Conservation (phyloP, 2,329 filamentous ascomycete genomes). For the Elsinoe arachidis region DNA sequence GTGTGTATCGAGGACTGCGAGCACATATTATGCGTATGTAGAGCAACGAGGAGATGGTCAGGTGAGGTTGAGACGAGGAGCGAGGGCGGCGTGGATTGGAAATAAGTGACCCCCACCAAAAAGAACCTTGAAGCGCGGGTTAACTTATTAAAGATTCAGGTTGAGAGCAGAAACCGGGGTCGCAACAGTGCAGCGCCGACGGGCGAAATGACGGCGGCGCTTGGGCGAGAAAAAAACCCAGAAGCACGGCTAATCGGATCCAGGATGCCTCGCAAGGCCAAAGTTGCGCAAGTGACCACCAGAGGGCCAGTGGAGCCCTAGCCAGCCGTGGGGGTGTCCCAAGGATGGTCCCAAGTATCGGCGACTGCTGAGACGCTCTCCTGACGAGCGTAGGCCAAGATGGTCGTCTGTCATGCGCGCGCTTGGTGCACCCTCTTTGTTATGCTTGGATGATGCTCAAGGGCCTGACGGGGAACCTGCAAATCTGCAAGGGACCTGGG, state of each 20-base stretch:
- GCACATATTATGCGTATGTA: neutral
- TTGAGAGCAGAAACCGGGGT: neutral
- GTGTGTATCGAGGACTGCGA: neutral
- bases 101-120: slow-evolving; percentile 6
- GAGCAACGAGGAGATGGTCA: neutral
- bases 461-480: neutral
- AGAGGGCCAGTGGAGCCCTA: neutral
- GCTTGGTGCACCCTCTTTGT: neutral
- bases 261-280: slow-evolving; percentile 3
- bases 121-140: slow-evolving; percentile 6
- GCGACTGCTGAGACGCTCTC: slow-evolving; percentile 6
- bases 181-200: neutral
- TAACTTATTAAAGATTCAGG: slow-evolving; percentile 3
- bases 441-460: neutral
- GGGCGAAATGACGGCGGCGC: slow-evolving; percentile 12
- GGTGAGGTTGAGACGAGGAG: neutral
- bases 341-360: neutral
- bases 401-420: neutral
- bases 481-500: neutral
- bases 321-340: too few species aligned
- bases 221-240: slow-evolving; percentile 10
- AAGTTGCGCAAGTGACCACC: neutral
- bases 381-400: neutral
- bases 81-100: slow-evolving; percentile 4
- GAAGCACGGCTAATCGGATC: slow-evolving; percentile 11